These are phyloP conservation scores for Glaciozyma antarctica DNA, from an alignment of 768 basidiomycete species.

Conservation along the genomic window DNA sequence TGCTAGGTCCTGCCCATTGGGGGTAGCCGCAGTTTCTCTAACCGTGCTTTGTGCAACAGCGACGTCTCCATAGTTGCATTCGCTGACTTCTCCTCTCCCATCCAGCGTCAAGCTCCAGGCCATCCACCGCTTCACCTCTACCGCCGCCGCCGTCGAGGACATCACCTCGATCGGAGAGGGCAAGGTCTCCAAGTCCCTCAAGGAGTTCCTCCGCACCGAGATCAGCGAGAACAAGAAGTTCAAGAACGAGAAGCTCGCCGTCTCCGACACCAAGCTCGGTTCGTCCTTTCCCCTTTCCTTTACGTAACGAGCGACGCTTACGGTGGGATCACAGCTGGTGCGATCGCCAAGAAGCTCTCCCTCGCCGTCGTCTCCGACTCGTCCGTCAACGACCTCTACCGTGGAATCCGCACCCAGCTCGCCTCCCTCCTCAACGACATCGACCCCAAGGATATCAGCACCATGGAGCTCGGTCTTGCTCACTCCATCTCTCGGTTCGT, in stretches of 20 bases:
- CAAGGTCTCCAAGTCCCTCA: constrained; percentile 82
- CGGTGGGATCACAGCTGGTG: constrained; percentile 1
- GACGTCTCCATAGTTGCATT: not conserved
- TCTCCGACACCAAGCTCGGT: constrained; percentile 87
- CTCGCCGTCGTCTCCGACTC: constrained; percentile 66
- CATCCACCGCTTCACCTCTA: constrained; percentile 90
- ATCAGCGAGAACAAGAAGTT: constrained; percentile 63
- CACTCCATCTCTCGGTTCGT: constrained; percentile 84
- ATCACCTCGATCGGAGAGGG: constrained; percentile 84
- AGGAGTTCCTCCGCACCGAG: constrained; percentile 81
- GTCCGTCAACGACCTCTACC: constrained; percentile 71
- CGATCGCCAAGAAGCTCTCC: constrained; percentile 86
- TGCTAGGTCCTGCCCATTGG: no score
- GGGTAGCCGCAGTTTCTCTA: no score
- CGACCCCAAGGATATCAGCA: constrained; percentile 60
- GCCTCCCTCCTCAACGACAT: constrained; percentile 76
- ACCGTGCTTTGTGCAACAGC: no score
- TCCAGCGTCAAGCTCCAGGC: constrained; percentile 83
- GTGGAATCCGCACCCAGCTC: constrained; percentile 86
- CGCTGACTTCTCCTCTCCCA: not conserved
- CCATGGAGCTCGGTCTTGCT: constrained; percentile 94
- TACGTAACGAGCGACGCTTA: not conserved
- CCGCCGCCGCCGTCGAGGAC: constrained; percentile 93
- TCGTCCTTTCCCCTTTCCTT: constrained; percentile 36
- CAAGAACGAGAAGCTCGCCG: constrained; percentile 59